Percentiles rank a stretch among this genome's conserved stretches.
Evolutionary conservation across 257 asterid genomes (phyloP).

Genomic region (Solanum tarijense): DNA sequence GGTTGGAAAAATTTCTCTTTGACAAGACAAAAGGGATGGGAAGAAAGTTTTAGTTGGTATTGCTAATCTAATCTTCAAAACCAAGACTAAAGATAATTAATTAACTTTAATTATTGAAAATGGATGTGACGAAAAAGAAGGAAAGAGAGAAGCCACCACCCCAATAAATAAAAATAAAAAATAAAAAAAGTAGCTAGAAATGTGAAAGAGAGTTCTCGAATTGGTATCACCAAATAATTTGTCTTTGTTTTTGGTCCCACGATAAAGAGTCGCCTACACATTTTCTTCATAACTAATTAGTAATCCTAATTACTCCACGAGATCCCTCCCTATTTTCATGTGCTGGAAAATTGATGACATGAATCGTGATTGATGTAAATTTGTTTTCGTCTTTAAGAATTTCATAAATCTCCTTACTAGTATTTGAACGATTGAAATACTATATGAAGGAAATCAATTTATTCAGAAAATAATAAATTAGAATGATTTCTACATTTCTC

Average conservation of each 20-base stretch:
- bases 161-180: too few relatives aligned
- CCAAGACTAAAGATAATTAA: conserved; percentile 11
- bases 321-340: background rate
- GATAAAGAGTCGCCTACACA: background rate
- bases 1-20: background rate
- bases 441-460: background rate
- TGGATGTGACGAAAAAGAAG: conserved; percentile 15
- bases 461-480: background rate
- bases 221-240: conserved; percentile 21
- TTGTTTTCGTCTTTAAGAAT: accelerated
- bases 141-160: conserved; percentile 17
- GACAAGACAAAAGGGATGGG: background rate
- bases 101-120: conserved; percentile 12
- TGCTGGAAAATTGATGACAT: background rate
- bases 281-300: background rate
- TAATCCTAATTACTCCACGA: background rate
- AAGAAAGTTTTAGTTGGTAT: background rate
- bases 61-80: conserved; percentile 15
- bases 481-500: background rate
- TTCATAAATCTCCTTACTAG: background rate
- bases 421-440: background rate
- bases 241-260: conserved; percentile 20
- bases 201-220: conserved; percentile 14
- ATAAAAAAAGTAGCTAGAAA: conserved; percentile 8
- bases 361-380: background rate